Evolutionary conservation across 2,329 filamentous ascomycete species (phyloP), one percentile per base, ranked within the genome.

Genomic region (Ophiostoma sp.): DNA sequence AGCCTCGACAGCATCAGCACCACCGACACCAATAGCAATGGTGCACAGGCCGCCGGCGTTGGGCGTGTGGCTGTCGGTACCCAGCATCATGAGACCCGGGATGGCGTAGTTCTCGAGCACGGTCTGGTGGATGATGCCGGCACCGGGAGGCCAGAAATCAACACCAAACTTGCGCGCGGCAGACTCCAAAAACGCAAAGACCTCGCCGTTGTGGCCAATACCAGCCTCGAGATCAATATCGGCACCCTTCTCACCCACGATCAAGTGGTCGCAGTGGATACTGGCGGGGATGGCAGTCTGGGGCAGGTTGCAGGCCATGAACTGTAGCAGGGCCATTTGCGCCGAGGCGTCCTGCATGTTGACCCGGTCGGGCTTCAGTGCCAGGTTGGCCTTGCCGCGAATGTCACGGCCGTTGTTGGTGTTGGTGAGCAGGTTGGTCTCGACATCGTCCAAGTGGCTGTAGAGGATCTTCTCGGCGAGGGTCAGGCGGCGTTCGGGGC

Each of bases 291-390:
- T 94, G 11, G 94, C 94, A 1, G 95, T 97, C 72, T 88, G 88
- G 36, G 90, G 91, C 69, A 99, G 85, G 70, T 93, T 92, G 80
- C 95, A 99, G 36, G 92, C 92, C 94, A 99, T 99, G 85, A 99
- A 99, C 81, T 99, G 95, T 76, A 99, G 83, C 74, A 99, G 83
- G 1, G 95, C 95, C 95, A 99, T 99, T 83, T 99, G 95, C 6
- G 95, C 95, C 39, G 93, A 97, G 17, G 95, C 95, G 83, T 99
- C 95, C 81, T 99, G 95, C 95, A 99, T 99, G 74, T 96, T 96
- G 75, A 98, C 95, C 69, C 95, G 88, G 80, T 99, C 95, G 31
- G 95, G 95, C 81, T 97, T 97, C 80, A 99, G 90, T 83, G 96
- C 96, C 81, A 99, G 85, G 79, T 96, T 98, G 68, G 93, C 94